These are phyloP conservation scores for Phytomonas sp. DNA, from an alignment of 208 protist species.

Conservation along the genomic window DNA sequence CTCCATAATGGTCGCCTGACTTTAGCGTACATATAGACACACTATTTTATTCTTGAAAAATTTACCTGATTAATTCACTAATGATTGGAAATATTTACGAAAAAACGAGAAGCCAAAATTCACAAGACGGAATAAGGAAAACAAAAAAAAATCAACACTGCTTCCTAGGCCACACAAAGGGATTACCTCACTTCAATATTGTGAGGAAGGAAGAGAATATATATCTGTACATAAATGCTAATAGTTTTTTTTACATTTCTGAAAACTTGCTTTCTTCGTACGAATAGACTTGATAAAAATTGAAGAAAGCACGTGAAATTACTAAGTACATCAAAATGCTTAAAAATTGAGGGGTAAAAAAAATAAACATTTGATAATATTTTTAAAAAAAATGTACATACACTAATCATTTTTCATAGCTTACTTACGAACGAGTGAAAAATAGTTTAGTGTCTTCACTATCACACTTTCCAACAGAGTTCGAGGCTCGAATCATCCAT, in stretches of 20 bases:
- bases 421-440: slow-evolving; percentile 50
- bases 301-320: background rate
- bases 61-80: background rate
- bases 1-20: slow-evolving; percentile 82
- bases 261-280: background rate
- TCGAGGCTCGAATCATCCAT: slow-evolving; percentile 77
- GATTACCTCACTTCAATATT: slow-evolving; percentile 8
- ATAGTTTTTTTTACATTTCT: slow-evolving; percentile 4
- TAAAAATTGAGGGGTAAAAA: background rate
- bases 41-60: background rate
- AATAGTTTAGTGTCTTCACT: slow-evolving; percentile 81
- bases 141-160: slow-evolving; percentile 11
- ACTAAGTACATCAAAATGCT: background rate
- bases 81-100: slow-evolving; percentile 4
- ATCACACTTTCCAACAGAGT: slow-evolving; percentile 36
- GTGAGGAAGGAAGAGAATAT: slow-evolving; percentile 13
- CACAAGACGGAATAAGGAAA: slow-evolving; percentile 6
- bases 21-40: slow-evolving; percentile 15
- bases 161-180: slow-evolving; percentile 8
- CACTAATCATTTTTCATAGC: background rate
- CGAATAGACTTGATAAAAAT: slow-evolving; percentile 1
- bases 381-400: slow-evolving; percentile 13
- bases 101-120: slow-evolving; percentile 8
- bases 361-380: slow-evolving; percentile 8
- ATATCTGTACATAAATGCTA: slow-evolving; percentile 5